Evolutionary conservation across 1,284 basidiomycete species (phyloP).

Genomic region (Ganoderma boninense): DNA sequence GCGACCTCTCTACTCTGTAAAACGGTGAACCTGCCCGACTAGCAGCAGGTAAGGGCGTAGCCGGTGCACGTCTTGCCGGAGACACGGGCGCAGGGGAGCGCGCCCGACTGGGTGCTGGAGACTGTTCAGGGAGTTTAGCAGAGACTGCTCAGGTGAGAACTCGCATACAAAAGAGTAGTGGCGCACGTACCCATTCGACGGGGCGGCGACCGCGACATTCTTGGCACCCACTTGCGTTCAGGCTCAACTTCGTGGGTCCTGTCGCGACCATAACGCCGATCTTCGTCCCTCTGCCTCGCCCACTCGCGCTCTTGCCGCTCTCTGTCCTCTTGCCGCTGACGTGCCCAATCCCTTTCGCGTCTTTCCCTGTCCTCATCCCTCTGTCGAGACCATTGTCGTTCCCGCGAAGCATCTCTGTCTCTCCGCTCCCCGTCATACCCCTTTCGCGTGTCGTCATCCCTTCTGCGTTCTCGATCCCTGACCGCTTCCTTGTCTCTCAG

Average conservation of each 20-base stretch:
- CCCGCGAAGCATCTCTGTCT: conserved; percentile 20
- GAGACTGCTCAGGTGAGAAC: conserved; percentile 24
- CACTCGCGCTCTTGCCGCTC: conserved; percentile 27
- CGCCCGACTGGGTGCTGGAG: conserved; percentile 27
- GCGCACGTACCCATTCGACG: conserved; percentile 38
- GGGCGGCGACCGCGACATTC: conserved; percentile 41
- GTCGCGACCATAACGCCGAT: conserved; percentile 30
- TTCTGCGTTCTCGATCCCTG: conserved; percentile 20
- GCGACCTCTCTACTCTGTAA: conserved; percentile 28
- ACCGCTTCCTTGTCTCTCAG: conserved; percentile 10
- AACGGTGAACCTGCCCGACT: conserved; percentile 25
- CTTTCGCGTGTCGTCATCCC: conserved; percentile 31
- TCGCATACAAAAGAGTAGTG: background rate
- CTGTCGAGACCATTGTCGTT: conserved; percentile 18
- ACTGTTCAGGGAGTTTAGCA: conserved; percentile 18
- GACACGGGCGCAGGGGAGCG: conserved; percentile 30
- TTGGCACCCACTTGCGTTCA: conserved; percentile 35
- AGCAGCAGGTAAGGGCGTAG: conserved; percentile 22
- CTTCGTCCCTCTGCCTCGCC: conserved; percentile 25
- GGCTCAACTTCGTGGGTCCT: conserved; percentile 33
- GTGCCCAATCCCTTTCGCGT: conserved; percentile 16
- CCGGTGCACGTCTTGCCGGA: conserved; percentile 25
- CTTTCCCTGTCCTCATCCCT: conserved; percentile 14
- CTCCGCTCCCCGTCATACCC: conserved; percentile 27
- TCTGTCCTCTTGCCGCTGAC: conserved; percentile 16